Evolutionary conservation across 345 rosid genomes (phyloP).

Genomic region (Rhodamnia rubescens): DNA sequence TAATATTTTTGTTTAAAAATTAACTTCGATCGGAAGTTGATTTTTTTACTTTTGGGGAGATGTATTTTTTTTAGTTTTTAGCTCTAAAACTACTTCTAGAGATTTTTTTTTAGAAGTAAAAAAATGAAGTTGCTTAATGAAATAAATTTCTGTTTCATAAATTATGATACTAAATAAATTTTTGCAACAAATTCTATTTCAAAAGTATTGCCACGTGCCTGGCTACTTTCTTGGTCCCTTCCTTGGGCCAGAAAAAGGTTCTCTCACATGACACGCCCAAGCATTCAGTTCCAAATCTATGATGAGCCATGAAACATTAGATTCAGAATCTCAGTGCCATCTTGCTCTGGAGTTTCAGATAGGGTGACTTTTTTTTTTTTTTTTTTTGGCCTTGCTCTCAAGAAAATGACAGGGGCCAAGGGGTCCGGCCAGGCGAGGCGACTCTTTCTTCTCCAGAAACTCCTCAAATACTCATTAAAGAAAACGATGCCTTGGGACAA

Average conservation of each 20-base stretch:
- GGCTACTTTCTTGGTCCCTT: neutral
- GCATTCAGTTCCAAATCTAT: neutral
- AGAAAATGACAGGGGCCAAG: neutral
- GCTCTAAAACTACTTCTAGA: no score
- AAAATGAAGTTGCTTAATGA: no score
- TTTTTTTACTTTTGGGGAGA: no score
- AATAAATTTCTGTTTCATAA: no score
- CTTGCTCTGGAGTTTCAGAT: neutral
- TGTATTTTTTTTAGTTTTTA: no score
- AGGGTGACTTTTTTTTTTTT: neutral
- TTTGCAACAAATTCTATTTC: no score
- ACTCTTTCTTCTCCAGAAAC: neutral
- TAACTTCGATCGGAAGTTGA: no score
- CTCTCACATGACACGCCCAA: neutral
- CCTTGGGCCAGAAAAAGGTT: neutral
- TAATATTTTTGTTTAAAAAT: no score
- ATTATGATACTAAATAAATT: no score
- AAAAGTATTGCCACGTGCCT: neutral
- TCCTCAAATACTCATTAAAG: neutral
- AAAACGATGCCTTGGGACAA: neutral
- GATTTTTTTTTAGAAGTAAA: no score
- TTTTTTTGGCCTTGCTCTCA: neutral
- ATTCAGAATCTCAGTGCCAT: neutral
- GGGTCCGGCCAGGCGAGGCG: neutral
- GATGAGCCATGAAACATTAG: neutral